A percentile compares a stretch with the other conserved stretches of the same genome.
These are phyloP conservation scores for Cymodocea nodosa DNA, from an alignment of 116 monocot species.

Conservation along the genomic window DNA sequence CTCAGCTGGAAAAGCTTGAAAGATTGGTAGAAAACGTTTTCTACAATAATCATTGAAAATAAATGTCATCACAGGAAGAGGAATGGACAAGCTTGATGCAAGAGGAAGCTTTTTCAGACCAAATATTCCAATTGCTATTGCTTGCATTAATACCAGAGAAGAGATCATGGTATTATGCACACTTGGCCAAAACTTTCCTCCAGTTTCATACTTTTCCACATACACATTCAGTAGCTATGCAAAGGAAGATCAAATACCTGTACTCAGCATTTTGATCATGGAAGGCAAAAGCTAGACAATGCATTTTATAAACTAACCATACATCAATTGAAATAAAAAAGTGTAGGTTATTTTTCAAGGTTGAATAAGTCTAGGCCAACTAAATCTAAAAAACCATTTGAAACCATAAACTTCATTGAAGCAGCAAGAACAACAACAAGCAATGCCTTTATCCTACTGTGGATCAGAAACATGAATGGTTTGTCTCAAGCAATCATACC, in stretches of 20 bases:
- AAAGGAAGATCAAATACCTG: neutral
- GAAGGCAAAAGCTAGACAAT: too few relatives aligned
- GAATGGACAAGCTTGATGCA: slow-evolving; percentile 69
- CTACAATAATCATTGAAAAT: slow-evolving; percentile 87
- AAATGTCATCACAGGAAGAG: slow-evolving; percentile 71
- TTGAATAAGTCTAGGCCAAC: too few relatives aligned
- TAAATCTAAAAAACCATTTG: too few relatives aligned
- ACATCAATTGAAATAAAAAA: too few relatives aligned
- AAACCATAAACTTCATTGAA: too few relatives aligned
- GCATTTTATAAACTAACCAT: too few relatives aligned
- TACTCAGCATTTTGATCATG: too few relatives aligned
- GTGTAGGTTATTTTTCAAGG: too few relatives aligned
- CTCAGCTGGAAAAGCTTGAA: slow-evolving; percentile 70
- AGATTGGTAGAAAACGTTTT: slow-evolving; percentile 84
- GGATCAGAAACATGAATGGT: too few relatives aligned
- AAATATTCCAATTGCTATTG: slow-evolving; percentile 87
- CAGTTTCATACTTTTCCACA: slow-evolving; percentile 76
- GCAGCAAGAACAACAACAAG: too few relatives aligned
- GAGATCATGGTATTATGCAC: slow-evolving; percentile 84
- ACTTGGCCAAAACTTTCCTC: slow-evolving; percentile 89
- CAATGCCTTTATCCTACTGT: too few relatives aligned
- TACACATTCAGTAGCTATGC: slow-evolving; percentile 90
- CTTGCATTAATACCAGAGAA: slow-evolving; percentile 86
- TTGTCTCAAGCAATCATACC: too few relatives aligned
- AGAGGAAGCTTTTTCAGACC: slow-evolving; percentile 73